Evolutionary conservation across 371 early-diverging fungal genomes (phyloP), one percentile per base, ranked within the genome.

Genomic region (Coemansia sp.): DNA sequence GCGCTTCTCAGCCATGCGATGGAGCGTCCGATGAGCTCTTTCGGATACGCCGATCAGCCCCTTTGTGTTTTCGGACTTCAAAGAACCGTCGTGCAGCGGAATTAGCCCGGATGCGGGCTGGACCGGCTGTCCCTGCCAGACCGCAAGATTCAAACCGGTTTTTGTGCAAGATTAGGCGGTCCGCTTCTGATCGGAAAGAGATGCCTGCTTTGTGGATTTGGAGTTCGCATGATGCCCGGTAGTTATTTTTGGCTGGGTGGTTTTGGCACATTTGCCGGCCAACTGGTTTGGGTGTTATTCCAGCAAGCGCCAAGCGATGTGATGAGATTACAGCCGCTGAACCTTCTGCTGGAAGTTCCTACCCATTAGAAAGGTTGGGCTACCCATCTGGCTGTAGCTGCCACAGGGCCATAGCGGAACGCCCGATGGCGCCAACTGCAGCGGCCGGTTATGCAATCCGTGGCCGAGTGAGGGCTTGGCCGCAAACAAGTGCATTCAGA

Each of bases 121-220:
- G 31, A 51, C 30, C n/a, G 10, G 30, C 33, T 50, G 50, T 31
- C 50, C 30, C 43, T 43, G 43, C n/a, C n/a, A 16, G 16, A 43
- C 43, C n/a, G 43, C 43, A 8, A 26, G 11, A 5, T 50, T 50
- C 50, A 50, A 50, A 50, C 50, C 30, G 51, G 30, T 51, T 20
- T 34, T 51, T 33, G 12, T 16, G 20, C 51, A 34, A 34, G 33
- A 51, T 51, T 31, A 14, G 51, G 7, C 34, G 8, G 12, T 14
- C n/a, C 34, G 3, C 7, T 51, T 51, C 51, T 51, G 14, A 51
- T 51, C 51, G 31, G 51, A 51, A 51, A 20, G 20, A 51, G 51
- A 14, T 30, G 12, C 33, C 51, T 30, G 20, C 51, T 51, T 51
- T 51, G 51, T 51, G 33, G n/a, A 43, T n/a, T 20, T 20, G 20